Conservation (phyloP, 1,284 basidiomycete species). For the Cyathus pygmaeus region DNA sequence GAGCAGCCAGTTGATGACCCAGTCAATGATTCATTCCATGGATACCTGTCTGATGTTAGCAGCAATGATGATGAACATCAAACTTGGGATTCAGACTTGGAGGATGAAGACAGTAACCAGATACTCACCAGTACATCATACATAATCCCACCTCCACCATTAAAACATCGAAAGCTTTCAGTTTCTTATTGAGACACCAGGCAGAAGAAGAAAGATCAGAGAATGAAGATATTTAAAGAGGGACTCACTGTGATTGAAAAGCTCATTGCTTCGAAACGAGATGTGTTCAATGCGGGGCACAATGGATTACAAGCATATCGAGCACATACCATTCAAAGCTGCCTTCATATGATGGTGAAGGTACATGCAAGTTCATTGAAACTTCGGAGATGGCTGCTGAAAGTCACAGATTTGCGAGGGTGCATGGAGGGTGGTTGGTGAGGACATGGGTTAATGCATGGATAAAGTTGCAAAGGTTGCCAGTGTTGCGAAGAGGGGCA, state of each 20-base stretch:
- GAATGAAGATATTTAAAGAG: neutral
- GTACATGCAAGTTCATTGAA: conserved; percentile 8
- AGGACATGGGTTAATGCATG: conserved; percentile 36
- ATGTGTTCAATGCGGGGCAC: too few relatives aligned
- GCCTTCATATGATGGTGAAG: conserved; percentile 8
- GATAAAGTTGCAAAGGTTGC: conserved; percentile 32
- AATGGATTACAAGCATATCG: too few relatives aligned
- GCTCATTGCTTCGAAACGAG: conserved; percentile 20
- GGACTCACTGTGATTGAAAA: conserved; percentile 22
- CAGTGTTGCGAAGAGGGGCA: conserved; percentile 31
- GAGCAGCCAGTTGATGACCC: neutral
- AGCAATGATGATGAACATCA: conserved; percentile 1
- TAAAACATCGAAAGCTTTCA: conserved; percentile 18
- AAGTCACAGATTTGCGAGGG: conserved; percentile 32
- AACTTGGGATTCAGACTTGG: neutral
- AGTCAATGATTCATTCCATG: neutral
- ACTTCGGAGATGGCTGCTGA: conserved; percentile 29
- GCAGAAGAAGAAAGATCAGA: neutral
- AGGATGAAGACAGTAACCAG: neutral
- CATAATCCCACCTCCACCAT: conserved; percentile 1
- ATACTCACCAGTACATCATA: neutral
- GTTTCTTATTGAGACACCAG: conserved; percentile 13
- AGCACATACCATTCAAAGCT: too few relatives aligned
- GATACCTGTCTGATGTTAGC: conserved; percentile 13
- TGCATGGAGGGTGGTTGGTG: conserved; percentile 36